Percentiles rank a stretch among this genome's conserved stretches.
Conservation (phyloP, 257 asterid genomes). For the Jaltomata sinuosa region DNA sequence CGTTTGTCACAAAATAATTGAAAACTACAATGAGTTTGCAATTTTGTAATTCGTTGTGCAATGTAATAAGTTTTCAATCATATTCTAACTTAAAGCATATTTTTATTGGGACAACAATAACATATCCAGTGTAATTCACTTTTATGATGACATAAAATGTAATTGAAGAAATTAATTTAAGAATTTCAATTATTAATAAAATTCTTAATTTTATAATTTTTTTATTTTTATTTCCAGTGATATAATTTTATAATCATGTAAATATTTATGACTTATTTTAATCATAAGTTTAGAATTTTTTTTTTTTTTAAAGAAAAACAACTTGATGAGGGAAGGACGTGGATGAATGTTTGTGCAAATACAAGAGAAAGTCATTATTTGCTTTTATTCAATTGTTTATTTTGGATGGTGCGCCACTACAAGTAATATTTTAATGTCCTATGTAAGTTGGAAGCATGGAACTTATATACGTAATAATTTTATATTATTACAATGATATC, state of each 20-base stretch:
- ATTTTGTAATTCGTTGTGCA: no score
- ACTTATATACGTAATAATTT: not conserved
- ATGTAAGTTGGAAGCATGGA: not conserved
- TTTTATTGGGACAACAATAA: no score
- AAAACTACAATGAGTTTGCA: no score
- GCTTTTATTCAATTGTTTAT: not conserved
- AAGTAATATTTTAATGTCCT: not conserved
- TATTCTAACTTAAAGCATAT: no score
- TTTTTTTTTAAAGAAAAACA: not conserved
- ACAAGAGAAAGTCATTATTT: not conserved
- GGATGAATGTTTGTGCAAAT: not conserved
- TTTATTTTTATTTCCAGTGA: not conserved
- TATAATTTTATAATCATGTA: not conserved
- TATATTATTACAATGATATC: not conserved
- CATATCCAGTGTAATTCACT: no score
- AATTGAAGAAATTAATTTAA: no score
- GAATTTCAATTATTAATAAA: no score
- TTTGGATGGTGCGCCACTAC: not conserved
- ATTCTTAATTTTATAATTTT: not conserved
- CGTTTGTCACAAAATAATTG: no score
- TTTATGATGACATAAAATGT: no score
- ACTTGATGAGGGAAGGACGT: not conserved
- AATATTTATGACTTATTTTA: not conserved
- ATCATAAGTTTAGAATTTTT: not conserved
- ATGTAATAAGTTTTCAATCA: no score